A percentile compares a stretch with the other conserved stretches of the same genome.
These are phyloP conservation scores for Stephania yunnanensis DNA, from an alignment of 164 flowering plant species.

Conservation along the genomic window DNA sequence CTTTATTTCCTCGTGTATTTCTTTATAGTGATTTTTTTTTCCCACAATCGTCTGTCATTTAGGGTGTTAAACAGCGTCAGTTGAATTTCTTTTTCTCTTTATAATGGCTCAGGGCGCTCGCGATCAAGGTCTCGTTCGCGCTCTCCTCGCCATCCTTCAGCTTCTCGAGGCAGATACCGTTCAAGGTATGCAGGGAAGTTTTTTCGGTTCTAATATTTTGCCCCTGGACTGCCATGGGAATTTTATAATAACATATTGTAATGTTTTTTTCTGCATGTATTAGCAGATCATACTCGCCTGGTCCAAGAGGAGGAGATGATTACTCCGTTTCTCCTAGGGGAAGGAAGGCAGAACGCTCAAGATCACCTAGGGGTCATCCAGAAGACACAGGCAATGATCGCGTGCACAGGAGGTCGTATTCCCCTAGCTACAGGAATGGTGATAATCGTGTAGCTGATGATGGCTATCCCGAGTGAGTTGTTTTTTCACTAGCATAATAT, in stretches of 20 bases:
- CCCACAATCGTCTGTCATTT: not conserved
- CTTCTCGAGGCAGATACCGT: slow-evolving; percentile 53
- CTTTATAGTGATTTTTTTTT: not conserved
- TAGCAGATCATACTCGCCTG: slow-evolving; percentile 67
- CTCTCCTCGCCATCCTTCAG: slow-evolving; percentile 58
- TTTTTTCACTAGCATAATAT: not conserved
- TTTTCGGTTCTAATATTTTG: not conserved
- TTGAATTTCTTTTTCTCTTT: not conserved
- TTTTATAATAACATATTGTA: not conserved
- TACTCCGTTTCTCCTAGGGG: slow-evolving; percentile 58
- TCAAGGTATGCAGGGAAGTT: slow-evolving; percentile 50
- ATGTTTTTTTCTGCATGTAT: not conserved
- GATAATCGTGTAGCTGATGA: slow-evolving; percentile 32
- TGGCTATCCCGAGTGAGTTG: slow-evolving; percentile 43
- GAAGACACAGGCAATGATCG: slow-evolving; percentile 35
- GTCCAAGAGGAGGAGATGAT: slow-evolving; percentile 41
- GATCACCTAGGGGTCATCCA: slow-evolving; percentile 48
- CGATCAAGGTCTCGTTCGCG: slow-evolving; percentile 60
- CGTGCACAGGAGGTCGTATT: slow-evolving; percentile 39
- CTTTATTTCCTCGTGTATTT: not conserved
- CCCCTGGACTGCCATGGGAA: not conserved
- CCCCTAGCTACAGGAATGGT: slow-evolving; percentile 42
- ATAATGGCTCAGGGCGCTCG: slow-evolving; percentile 44
- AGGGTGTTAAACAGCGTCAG: not conserved
- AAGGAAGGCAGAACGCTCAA: slow-evolving; percentile 38